A percentile compares a stretch with the other conserved stretches of the same genome.
Conservation (phyloP, 2,329 filamentous ascomycete species). For the Xylaria sp. region DNA sequence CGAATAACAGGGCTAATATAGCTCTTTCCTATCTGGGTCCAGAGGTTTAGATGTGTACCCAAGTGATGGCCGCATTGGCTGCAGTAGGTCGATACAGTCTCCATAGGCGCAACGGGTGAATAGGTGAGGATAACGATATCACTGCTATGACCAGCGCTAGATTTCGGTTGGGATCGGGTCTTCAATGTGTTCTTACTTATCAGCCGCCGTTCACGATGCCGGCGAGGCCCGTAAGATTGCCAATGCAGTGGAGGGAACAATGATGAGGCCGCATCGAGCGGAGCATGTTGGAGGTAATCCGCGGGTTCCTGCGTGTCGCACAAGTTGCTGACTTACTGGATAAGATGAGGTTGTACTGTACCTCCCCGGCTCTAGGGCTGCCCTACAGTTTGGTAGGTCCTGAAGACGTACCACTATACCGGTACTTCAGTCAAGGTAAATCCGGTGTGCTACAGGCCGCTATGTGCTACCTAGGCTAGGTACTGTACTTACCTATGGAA, state of each 20-base stretch:
- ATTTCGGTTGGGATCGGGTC: neutral
- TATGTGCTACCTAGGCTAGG: neutral
- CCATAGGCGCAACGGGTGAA: slow-evolving; percentile 38
- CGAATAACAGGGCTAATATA: slow-evolving; percentile 47
- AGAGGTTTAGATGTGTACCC: slow-evolving; percentile 44
- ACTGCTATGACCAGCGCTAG: neutral
- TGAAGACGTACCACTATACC: no score
- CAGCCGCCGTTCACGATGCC: neutral
- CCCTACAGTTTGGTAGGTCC: no score
- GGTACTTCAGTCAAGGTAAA: no score
- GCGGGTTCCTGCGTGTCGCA: slow-evolving; percentile 6
- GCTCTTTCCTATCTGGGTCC: slow-evolving; percentile 48
- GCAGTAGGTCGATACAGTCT: slow-evolving; percentile 42
- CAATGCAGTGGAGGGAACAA: neutral
- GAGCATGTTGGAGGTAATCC: neutral
- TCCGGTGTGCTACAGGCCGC: no score
- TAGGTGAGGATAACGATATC: neutral
- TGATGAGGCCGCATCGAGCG: neutral
- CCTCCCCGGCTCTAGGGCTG: no score
- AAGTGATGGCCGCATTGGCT: slow-evolving; percentile 43
- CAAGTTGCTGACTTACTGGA: neutral
- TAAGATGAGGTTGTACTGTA: neutral
- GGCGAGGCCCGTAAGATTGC: neutral
- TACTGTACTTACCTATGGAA: no score
- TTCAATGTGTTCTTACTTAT: neutral